These are phyloP conservation scores for Paulinella micropora DNA, from an alignment of 78 protist genomes.

Conservation along the genomic window DNA sequence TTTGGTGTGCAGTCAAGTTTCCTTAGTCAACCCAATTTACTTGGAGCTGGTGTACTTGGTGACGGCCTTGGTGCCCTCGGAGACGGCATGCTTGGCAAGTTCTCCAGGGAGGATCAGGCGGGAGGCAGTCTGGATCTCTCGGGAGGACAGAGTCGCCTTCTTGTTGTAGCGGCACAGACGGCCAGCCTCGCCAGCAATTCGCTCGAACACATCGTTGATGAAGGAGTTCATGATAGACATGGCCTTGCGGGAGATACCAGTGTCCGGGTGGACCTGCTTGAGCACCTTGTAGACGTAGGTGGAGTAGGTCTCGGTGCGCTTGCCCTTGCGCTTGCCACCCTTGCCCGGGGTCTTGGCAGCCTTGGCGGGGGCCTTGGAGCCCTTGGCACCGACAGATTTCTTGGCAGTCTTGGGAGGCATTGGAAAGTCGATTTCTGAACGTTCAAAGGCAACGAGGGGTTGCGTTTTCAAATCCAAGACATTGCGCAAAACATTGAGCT, in stretches of 20 bases:
- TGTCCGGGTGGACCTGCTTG: conserved; percentile 61
- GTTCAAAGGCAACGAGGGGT: too few relatives aligned
- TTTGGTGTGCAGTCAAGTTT: too few relatives aligned
- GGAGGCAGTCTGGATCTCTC: conserved; percentile 10
- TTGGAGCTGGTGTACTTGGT: conserved; percentile 72
- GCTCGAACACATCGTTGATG: conserved; percentile 65
- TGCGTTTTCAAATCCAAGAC: too few relatives aligned
- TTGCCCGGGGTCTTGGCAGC: too few relatives aligned
- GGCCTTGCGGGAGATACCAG: conserved; percentile 61
- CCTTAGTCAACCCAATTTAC: too few relatives aligned
- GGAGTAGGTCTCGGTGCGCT: too few relatives aligned
- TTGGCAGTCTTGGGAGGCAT: too few relatives aligned
- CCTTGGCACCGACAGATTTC: too few relatives aligned
- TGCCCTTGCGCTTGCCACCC: too few relatives aligned
- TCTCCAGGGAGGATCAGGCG: conserved; percentile 66
- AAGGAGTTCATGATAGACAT: conserved; percentile 71
- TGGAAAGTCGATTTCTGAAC: too few relatives aligned
- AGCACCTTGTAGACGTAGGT: conserved; percentile 66
- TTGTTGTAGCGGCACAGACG: conserved; percentile 51
- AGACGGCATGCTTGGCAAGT: conserved; percentile 81
- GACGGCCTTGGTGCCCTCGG: conserved; percentile 80
- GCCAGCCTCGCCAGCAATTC: conserved; percentile 65
- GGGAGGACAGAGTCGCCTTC: not conserved
- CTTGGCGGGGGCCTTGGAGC: too few relatives aligned
- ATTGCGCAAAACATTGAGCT: too few relatives aligned